Evolutionary conservation across 305 asterid genomes (phyloP), one percentile per base, ranked within the genome.

Genomic region (Plantago rigida): DNA sequence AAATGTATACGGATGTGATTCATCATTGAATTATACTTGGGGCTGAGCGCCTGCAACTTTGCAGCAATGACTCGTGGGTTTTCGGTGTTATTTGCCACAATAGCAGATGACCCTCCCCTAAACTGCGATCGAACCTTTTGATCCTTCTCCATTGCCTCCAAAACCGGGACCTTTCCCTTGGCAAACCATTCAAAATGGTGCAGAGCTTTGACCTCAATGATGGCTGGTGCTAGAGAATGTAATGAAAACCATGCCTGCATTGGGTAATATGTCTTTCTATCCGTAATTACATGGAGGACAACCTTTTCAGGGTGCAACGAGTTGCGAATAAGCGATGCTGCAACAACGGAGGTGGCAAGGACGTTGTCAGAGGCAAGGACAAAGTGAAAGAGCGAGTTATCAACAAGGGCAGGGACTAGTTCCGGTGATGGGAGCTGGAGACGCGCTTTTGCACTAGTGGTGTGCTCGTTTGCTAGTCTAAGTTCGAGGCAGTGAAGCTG

Each of bases 201-300:
- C 82, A 89, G 56, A 14, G 82, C 92, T 75, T 92, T 92, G 9
- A 92, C 97, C 75, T 92, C 99, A 8, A 84, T 72, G 59, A 89
- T 73, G 24, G 96, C 94, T 0, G 94, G 97, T 51, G 81, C 56
- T 61, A 84, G 64, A 45, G 90, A 83, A 72, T 88, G 91, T 72
- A 92, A 69, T 0, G 99, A 88, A 66, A 92, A 92, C 99, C 99
- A 92, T 2, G 97, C 99, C 72, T 86, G 96, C 99, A 92, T 92
- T 4, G 97, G 94, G 41, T 84, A 79, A 45, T 84, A 89, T 0
- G 99, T 89, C 79, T 92, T 92, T 59, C 70, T 77, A 31, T 92
- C 99, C 4, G 99, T 92, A 67, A 92, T 86, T 29, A 92, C 64
- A 56, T 92, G 99, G 11, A 92, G 79, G 65, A 89, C 96, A 3